Conservation (phyloP, 805 yeast species). For the Metschnikowia lachancei region DNA sequence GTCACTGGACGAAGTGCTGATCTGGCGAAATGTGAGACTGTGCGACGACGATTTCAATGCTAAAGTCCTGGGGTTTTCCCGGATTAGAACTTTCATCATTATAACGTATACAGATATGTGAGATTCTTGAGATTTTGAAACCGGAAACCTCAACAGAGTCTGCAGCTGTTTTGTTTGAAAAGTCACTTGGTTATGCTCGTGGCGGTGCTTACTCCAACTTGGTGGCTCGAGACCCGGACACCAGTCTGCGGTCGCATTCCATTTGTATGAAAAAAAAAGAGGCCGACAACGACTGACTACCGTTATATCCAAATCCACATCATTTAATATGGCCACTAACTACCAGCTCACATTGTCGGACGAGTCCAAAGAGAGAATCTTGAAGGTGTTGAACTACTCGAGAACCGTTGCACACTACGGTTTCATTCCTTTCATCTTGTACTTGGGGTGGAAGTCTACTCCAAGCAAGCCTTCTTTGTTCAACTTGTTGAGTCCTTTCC, state of each 20-base stretch:
- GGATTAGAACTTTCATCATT: constrained; percentile 15
- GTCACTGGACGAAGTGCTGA: constrained; percentile 5
- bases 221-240: constrained; percentile 9
- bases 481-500: constrained; percentile 74
- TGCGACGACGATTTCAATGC: constrained; percentile 19
- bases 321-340: constrained; percentile 13
- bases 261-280: not conserved
- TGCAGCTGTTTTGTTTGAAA: no score
- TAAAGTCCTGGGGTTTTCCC: constrained; percentile 18
- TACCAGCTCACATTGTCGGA: constrained; percentile 42
- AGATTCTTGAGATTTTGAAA: no score
- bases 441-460: constrained; percentile 71
- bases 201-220: not conserved
- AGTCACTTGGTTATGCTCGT: not conserved
- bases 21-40: constrained; percentile 17
- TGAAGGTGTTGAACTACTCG: constrained; percentile 76
- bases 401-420: constrained; percentile 92
- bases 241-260: constrained; percentile 6
- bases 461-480: constrained; percentile 81
- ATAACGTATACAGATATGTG: not conserved
- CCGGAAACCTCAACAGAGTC: no score
- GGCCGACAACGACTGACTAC: not conserved
- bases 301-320: not conserved
- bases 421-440: constrained; percentile 92
- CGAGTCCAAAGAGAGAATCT: constrained; percentile 75